These are phyloP conservation scores for Clitopilus passeckerianus DNA, from an alignment of 768 basidiomycete species.

Conservation along the genomic window DNA sequence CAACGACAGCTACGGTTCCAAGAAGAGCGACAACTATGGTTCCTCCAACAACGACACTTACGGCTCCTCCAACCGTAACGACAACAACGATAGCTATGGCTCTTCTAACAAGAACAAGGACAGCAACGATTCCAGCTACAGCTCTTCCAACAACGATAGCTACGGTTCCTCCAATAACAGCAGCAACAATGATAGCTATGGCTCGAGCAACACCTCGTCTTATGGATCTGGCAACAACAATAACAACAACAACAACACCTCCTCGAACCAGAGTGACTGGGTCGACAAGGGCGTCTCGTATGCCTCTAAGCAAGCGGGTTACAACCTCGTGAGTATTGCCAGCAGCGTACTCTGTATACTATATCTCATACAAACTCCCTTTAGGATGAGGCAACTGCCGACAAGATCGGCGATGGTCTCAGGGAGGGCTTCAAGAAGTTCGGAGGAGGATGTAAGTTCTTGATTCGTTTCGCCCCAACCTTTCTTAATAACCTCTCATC, in stretches of 20 bases:
- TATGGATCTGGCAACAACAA: constrained; percentile 1
- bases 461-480: background rate
- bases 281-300: constrained; percentile 33
- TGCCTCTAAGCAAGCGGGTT: constrained; percentile 35
- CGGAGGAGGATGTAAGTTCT: constrained; percentile 18
- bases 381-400: constrained; percentile 30
- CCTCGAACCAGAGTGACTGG: constrained; percentile 20
- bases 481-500: background rate
- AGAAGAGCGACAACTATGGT: constrained; percentile 7
- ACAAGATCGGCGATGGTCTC: constrained; percentile 31
- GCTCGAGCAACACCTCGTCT: constrained; percentile 6
- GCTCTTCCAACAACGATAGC: constrained; percentile 16
- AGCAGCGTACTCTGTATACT: background rate
- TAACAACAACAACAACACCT: too few species aligned
- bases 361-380: background rate
- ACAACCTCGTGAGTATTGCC: constrained; percentile 32
- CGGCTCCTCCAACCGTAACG: constrained; percentile 14
- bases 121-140: constrained; percentile 17
- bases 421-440: constrained; percentile 31
- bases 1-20: constrained; percentile 15
- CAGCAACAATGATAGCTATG: constrained; percentile 10
- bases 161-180: constrained; percentile 16
- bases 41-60: constrained; percentile 19
- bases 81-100: constrained; percentile 20
- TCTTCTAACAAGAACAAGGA: constrained; percentile 16